Percentiles rank a stretch among this genome's conserved stretches.
Conservation (phyloP, 371 early-diverging fungal genomes). For the Cokeromyces recurvatus region DNA sequence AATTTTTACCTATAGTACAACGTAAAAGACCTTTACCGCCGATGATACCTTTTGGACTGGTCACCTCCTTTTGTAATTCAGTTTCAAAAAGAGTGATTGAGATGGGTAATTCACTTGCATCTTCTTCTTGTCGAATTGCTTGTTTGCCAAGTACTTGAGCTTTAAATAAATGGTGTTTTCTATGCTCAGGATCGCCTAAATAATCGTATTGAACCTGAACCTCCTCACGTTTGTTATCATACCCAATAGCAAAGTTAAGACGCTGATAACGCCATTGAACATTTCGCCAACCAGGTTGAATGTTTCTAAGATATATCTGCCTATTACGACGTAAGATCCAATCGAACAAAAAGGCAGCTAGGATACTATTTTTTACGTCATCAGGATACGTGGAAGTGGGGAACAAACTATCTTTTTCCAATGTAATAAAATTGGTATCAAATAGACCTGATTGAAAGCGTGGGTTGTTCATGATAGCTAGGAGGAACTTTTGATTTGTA, state of each 20-base stretch:
- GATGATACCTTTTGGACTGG: slow-evolving; percentile 25
- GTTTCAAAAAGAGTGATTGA: slow-evolving; percentile 19
- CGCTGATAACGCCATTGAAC: slow-evolving; percentile 45
- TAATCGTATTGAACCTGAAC: slow-evolving; percentile 45
- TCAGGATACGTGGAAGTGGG: slow-evolving; percentile 6
- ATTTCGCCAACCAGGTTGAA: slow-evolving; percentile 57
- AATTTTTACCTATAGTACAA: slow-evolving; percentile 29
- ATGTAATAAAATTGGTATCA: slow-evolving; percentile 57
- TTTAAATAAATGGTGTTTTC: slow-evolving; percentile 35
- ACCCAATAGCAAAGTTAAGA: slow-evolving; percentile 30
- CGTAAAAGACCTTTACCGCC: slow-evolving; percentile 42
- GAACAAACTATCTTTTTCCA: slow-evolving; percentile 30
- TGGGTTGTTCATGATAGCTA: slow-evolving; percentile 49
- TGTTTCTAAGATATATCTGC: slow-evolving; percentile 44
- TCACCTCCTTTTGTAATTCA: slow-evolving; percentile 19
- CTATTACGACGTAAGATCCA: slow-evolving; percentile 48
- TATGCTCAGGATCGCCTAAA: slow-evolving; percentile 26
- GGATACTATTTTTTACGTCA: slow-evolving; percentile 20
- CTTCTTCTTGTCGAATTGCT: slow-evolving; percentile 8
- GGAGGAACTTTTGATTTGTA: slow-evolving; percentile 65
- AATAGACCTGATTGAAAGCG: slow-evolving; percentile 55
- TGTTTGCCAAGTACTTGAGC: slow-evolving; percentile 27
- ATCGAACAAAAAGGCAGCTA: slow-evolving; percentile 49
- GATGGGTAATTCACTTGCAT: slow-evolving; percentile 8
- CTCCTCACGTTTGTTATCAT: slow-evolving; percentile 25